Evolutionary conservation across 306 rosid genomes (phyloP), one percentile per base, ranked within the genome.

Genomic region (Gynostemma pentaphyllum): DNA sequence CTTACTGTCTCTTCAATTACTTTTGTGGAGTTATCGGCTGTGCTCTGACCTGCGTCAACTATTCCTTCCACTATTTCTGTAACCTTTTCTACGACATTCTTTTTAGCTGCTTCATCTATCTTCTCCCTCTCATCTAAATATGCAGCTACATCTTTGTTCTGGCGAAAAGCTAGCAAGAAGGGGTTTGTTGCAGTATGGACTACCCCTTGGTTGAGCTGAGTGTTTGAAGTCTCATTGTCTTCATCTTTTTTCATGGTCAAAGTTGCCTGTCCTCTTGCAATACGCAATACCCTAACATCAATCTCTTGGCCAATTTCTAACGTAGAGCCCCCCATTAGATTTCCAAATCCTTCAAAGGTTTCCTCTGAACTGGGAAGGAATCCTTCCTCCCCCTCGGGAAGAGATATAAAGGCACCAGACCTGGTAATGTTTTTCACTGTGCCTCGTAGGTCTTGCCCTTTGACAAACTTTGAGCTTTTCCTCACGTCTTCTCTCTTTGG

Each of bases 321-420:
- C 0, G 91, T 74, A 61, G 95, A 56, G 71, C 74, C 88, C 29
- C 99, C 99, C 97, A 83, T 76, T 18, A 76, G 50, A 45, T 47
- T 86, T 42, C 74, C 95, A 74, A 86, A 88, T 73, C 96, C 94
- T 21, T 79, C 88, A 39, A 68, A 79, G 52, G 73, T 19, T 71
- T 89, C 99, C 83, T 94, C 99, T 0, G 91, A 77, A 36, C 68
- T 21, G 9, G 95, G 99, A 45, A 94, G 82, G 74, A 94, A 94
- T 45, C 95, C 99, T 78, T 94, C 99, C 79, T 94, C 97, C n/a
- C 91, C 99, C 24, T 89, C 95, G 14, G 97, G 94, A 78, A 94
- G 99, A 52, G 97, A 76, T 53, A 89, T 78, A 68, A 86, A 94
- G 74, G 97, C 77, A 75, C 99, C 99, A 5, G 86, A 81, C 82